phyloP scores from a whole-genome alignment of 176 grass and related monocot genomes.

The Zizania latifolia region DNA sequence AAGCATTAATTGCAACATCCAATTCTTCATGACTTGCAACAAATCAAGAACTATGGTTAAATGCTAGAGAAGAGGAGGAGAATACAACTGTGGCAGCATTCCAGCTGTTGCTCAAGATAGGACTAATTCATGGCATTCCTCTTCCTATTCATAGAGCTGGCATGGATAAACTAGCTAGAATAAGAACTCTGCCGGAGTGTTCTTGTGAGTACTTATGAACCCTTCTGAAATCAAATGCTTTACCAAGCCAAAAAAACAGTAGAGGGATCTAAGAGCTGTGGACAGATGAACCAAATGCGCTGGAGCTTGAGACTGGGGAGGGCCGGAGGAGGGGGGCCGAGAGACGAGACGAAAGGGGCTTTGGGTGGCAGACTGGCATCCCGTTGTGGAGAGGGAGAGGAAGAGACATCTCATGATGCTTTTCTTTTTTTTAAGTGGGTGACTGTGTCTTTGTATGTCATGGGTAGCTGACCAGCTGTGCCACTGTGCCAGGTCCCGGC shows the following conservation, averaged over 20 bases:
- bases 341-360: conserved; percentile 1
- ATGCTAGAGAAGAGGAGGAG: conserved; percentile 28
- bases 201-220: background rate
- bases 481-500: conserved; percentile 25
- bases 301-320: background rate
- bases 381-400: conserved; percentile 13
- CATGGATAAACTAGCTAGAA: background rate
- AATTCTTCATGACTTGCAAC: conserved; percentile 5
- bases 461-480: conserved; percentile 19
- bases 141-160: background rate
- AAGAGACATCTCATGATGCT: conserved; percentile 32
- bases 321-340: background rate
- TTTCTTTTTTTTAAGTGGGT: conserved; percentile 6
- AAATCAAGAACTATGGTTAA: conserved; percentile 4
- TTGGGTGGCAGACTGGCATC: background rate
- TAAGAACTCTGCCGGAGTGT: background rate
- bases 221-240: background rate
- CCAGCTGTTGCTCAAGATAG: conserved; percentile 20
- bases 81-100: background rate
- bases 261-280: conserved; percentile 30
- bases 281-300: conserved; percentile 10
- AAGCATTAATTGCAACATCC: conserved; percentile 16
- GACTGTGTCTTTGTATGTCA: background rate
- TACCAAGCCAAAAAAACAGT: background rate
- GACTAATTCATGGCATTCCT: conserved; percentile 13